A percentile compares a stretch with the other conserved stretches of the same genome.
Conservation (phyloP, 75 land plant species). For the Ceratopteris richardii region DNA sequence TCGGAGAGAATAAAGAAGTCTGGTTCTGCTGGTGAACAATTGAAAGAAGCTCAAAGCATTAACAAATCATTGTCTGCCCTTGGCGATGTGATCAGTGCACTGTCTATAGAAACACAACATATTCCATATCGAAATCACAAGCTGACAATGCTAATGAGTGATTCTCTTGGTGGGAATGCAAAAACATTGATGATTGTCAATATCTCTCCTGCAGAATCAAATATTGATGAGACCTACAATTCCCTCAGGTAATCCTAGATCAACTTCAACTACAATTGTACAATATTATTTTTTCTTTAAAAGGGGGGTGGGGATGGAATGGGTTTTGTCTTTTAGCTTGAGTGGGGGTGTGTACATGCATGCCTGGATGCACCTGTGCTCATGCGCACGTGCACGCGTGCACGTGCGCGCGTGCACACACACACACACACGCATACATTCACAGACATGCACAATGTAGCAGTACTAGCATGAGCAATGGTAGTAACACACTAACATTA, state of each 20-base stretch:
- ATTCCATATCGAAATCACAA: slow-evolving; percentile 96
- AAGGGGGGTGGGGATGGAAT: too few relatives aligned
- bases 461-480: too few relatives aligned
- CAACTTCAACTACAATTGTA: background rate
- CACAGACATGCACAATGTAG: too few relatives aligned
- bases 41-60: slow-evolving; percentile 99
- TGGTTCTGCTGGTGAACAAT: slow-evolving; percentile 73
- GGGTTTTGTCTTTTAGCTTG: background rate
- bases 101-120: slow-evolving; percentile 71
- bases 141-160: slow-evolving; percentile 97
- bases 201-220: slow-evolving; percentile 92
- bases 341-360: background rate
- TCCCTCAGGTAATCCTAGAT: slow-evolving; percentile 54
- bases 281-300: background rate
- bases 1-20: slow-evolving; percentile 98
- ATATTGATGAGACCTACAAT: slow-evolving; percentile 91
- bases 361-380: background rate
- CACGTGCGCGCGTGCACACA: too few relatives aligned
- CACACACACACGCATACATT: too few relatives aligned
- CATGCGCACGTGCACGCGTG: background rate
- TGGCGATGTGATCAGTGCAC: slow-evolving; percentile 96
- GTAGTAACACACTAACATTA: too few relatives aligned
- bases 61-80: slow-evolving; percentile 95
- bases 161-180: slow-evolving; percentile 98
- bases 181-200: slow-evolving; percentile 99